These are phyloP conservation scores for Paralagenidium karlingii DNA, from an alignment of 352 stramenopile genomes.

Conservation along the genomic window DNA sequence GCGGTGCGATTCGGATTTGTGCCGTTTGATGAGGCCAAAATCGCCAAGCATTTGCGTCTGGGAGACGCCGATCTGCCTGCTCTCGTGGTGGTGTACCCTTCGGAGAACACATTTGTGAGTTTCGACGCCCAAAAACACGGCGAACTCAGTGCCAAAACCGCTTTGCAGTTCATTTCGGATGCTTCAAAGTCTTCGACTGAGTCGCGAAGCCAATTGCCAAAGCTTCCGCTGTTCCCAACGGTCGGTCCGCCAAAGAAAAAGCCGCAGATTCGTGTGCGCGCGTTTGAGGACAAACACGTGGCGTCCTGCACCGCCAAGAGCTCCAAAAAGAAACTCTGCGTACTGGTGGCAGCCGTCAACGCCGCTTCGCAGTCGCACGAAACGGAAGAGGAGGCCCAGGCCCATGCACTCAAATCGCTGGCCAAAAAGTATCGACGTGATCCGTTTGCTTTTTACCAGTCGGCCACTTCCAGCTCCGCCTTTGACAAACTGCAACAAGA, in stretches of 20 bases:
- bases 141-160: slow-evolving; percentile 32
- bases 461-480: slow-evolving; percentile 15
- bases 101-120: slow-evolving; percentile 28
- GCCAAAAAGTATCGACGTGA: slow-evolving; percentile 73
- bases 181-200: slow-evolving; percentile 23
- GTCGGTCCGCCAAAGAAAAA: slow-evolving; percentile 64
- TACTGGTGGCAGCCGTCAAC: slow-evolving; percentile 27
- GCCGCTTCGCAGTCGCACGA: no score
- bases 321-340: slow-evolving; percentile 71
- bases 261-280: slow-evolving; percentile 27
- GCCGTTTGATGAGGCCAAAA: slow-evolving; percentile 44
- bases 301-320: slow-evolving; percentile 25
- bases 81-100: slow-evolving; percentile 42
- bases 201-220: no score
- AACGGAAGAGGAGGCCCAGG: slow-evolving; percentile 11
- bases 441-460: slow-evolving; percentile 40
- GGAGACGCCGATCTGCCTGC: slow-evolving; percentile 33
- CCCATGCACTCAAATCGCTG: slow-evolving; percentile 43
- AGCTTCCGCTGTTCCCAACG: slow-evolving; percentile 45
- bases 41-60: slow-evolving; percentile 51
- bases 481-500: slow-evolving; percentile 27
- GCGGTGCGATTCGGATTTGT: slow-evolving; percentile 48
- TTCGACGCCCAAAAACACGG: slow-evolving; percentile 16
- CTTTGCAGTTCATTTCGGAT: slow-evolving; percentile 47
- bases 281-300: slow-evolving; percentile 19